Conservation (phyloP, 768 basidiomycete genomes). For the Suillus occidentalis region DNA sequence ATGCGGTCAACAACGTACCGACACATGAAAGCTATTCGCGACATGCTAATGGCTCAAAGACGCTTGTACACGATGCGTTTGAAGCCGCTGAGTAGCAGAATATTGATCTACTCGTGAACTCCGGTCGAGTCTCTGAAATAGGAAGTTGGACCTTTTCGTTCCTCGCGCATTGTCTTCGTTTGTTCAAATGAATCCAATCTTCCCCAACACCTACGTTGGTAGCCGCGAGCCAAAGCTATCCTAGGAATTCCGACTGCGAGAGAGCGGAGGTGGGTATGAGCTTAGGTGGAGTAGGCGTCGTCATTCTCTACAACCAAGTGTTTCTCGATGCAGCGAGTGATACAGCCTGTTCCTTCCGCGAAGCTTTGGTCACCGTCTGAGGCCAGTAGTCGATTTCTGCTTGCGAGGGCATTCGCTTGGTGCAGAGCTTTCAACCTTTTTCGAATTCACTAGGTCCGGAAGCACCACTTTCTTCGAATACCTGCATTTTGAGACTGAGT, state of each 20-base stretch:
- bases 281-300: slow-evolving; percentile 4
- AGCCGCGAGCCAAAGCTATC: slow-evolving; percentile 17
- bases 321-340: not conserved
- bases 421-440: slow-evolving; percentile 43
- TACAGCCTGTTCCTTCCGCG: slow-evolving; percentile 19
- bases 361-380: slow-evolving; percentile 19
- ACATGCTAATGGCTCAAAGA: not conserved
- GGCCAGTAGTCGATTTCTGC: slow-evolving; percentile 23
- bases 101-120: not conserved
- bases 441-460: slow-evolving; percentile 41
- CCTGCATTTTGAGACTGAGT: slow-evolving; percentile 30
- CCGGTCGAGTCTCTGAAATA: not conserved
- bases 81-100: not conserved
- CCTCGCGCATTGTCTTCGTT: too few species aligned
- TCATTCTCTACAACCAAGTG: not conserved
- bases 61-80: not conserved
- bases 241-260: slow-evolving; percentile 20
- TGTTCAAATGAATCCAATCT: too few species aligned
- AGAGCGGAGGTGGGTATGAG: slow-evolving; percentile 16
- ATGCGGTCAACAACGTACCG: not conserved
- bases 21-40: not conserved
- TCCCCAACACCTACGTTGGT: too few species aligned
- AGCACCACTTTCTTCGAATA: slow-evolving; percentile 59
- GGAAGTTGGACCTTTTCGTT: too few species aligned
- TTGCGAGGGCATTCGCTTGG: slow-evolving; percentile 30